Conservation (phyloP, 495 filamentous ascomycete species). For the Podospora pseudopauciseta region DNA sequence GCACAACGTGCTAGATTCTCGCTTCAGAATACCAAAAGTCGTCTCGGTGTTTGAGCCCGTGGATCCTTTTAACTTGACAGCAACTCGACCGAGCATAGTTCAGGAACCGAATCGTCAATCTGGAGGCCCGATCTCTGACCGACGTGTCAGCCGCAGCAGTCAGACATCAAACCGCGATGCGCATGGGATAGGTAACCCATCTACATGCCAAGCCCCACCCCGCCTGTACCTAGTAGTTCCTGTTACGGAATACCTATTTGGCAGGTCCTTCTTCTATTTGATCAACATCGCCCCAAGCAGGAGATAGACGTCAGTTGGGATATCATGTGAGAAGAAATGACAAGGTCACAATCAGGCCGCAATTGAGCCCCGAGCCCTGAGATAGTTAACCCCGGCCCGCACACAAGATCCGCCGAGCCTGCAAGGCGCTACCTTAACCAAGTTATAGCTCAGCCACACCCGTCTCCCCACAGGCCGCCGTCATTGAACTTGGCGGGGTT, state of each 20-base stretch:
- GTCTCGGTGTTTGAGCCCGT: not conserved
- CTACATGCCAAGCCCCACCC: not conserved
- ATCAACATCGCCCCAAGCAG: not conserved
- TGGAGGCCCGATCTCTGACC: not conserved
- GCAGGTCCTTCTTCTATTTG: not conserved
- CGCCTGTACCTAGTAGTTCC: not conserved
- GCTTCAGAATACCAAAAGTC: not conserved
- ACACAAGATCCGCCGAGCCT: not conserved
- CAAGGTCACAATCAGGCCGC: not conserved
- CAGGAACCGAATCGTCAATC: not conserved
- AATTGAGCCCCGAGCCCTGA: not conserved
- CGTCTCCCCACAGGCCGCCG: not conserved
- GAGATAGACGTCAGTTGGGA: not conserved
- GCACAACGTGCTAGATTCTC: not conserved
- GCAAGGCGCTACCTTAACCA: not conserved
- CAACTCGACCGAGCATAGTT: not conserved
- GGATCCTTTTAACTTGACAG: not conserved
- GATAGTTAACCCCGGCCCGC: not conserved
- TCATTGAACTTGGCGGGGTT: not conserved
- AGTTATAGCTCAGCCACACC: not conserved
- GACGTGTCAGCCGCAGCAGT: not conserved
- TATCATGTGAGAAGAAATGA: not conserved
- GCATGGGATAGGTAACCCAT: not conserved
- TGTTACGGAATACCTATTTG: not conserved
- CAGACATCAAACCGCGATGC: not conserved